Conservation (phyloP, 179 eudicot genomes). For the Camellia oleifera region DNA sequence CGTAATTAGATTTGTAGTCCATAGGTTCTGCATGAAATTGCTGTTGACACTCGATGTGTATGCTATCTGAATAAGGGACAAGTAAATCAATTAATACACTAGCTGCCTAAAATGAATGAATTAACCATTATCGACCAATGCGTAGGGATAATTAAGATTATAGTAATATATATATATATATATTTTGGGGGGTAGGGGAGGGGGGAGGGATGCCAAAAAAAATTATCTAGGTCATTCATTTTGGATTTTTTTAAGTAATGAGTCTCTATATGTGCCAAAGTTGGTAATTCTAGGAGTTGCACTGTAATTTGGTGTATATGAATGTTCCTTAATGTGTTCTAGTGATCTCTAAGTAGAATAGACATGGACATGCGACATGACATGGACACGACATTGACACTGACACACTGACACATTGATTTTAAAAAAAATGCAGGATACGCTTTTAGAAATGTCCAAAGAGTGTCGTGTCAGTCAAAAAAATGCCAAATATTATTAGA, state of each 20-base stretch:
- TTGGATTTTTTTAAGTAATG: neutral
- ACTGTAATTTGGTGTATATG: neutral
- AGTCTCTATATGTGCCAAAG: neutral
- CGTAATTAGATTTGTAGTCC: neutral
- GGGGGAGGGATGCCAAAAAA: neutral
- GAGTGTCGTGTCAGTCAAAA: no score
- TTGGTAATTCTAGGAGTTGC: neutral
- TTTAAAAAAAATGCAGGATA: no score
- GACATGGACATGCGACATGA: no score
- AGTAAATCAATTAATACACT: no score
- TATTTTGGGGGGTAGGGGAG: neutral
- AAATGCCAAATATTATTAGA: no score
- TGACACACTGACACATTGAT: no score
- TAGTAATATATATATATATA: neutral
- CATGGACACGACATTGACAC: no score
- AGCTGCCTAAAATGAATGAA: no score
- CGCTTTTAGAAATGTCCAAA: no score
- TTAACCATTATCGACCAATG: no score
- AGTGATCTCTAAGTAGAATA: neutral
- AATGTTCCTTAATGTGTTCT: neutral
- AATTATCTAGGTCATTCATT: neutral
- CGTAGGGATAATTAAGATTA: no score
- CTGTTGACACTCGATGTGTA: neutral
- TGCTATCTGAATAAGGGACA: neutral
- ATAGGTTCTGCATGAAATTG: neutral